A percentile compares a stretch with the other conserved stretches of the same genome.
Evolutionary conservation across 2,329 filamentous ascomycete species (phyloP).

Genomic region (Aspergillus melleus): DNA sequence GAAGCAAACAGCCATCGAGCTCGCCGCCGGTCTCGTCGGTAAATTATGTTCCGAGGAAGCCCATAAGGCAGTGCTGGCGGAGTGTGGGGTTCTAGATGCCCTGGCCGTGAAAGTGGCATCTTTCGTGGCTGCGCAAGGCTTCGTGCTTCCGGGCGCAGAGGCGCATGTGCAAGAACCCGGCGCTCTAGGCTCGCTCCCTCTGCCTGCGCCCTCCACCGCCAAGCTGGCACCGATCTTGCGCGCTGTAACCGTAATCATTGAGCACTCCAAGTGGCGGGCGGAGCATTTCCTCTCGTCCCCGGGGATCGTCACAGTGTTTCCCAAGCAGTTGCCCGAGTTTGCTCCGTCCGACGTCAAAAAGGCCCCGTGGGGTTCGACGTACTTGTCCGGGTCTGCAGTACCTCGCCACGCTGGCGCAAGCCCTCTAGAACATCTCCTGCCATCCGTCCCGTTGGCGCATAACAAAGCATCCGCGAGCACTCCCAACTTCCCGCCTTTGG

Average conservation of each 20-base stretch:
- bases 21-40: conserved; percentile 52
- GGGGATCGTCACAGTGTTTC: conserved; percentile 68
- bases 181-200: conserved; percentile 59
- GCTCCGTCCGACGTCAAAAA: conserved; percentile 50
- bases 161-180: conserved; percentile 55
- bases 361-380: conserved; percentile 54
- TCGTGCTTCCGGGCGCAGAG: conserved; percentile 67
- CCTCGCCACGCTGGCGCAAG: conserved; percentile 50
- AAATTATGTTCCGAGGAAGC: conserved; percentile 67
- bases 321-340: conserved; percentile 54
- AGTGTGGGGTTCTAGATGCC: conserved; percentile 73
- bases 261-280: conserved; percentile 75
- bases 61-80: conserved; percentile 71
- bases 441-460: conserved; percentile 44
- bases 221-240: conserved; percentile 71
- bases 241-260: conserved; percentile 73
- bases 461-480: conserved; percentile 28
- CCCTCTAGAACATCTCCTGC: conserved; percentile 67
- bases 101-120: conserved; percentile 72
- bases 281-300: conserved; percentile 70
- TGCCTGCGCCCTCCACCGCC: conserved; percentile 58
- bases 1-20: conserved; percentile 51
- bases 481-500: conserved; percentile 57
- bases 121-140: conserved; percentile 67
- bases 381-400: conserved; percentile 53